Base-by-base conservation (phyloP, 768 basidiomycete genomes). In the Austroboletus festivus region DNA sequence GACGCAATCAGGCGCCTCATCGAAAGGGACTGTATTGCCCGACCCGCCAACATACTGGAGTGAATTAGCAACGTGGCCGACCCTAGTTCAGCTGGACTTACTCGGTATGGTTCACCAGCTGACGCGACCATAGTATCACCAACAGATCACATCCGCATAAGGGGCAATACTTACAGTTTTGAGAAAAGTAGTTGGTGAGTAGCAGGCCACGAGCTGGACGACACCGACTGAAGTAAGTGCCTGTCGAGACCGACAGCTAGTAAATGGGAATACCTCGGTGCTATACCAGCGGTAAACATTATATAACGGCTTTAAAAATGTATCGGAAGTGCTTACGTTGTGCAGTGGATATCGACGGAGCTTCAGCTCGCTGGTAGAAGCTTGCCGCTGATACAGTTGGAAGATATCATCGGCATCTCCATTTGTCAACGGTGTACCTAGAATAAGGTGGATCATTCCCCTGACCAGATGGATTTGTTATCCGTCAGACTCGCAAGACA, bases 101-200 rank as follows among this genome's bases (percentile, higher is more conserved):
- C 88, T 63, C 86, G 80, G 56, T 91, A 91, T n/a, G 86, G 83
- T 58, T 80, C 83, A 24, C 89, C 89, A 47, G 85, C 89, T 91
- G 53, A 26, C n/a, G 49, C 3, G 11, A 20, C 26, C 28, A 47
- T 51, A 4, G 41, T 31, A 30, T 53, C 13, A 56, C 5, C 24
- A 39, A 35, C 3, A 20, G 13, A 15, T n/a, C 6, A 33, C 18
- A 11, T 38, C n/a, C 23, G 9, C 28, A 40, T 10, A 24, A 21
- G 21, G n/a, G 44, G 39, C 4, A 5, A 44, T 18, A 67, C 82
- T 61, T 61, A 88, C 89, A 80, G 49, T 91, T 91, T 54, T 91
- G 89, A 13, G 89, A 90, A 57, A 91, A 91, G 58, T 91, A 91
- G 58, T 87, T 85, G 5, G 89, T 85, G 42, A 91, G 68, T 4